A percentile compares a stretch with the other conserved stretches of the same genome.
phyloP scores from a whole-genome alignment of 768 basidiomycete species.

The Grammothele lineata region DNA sequence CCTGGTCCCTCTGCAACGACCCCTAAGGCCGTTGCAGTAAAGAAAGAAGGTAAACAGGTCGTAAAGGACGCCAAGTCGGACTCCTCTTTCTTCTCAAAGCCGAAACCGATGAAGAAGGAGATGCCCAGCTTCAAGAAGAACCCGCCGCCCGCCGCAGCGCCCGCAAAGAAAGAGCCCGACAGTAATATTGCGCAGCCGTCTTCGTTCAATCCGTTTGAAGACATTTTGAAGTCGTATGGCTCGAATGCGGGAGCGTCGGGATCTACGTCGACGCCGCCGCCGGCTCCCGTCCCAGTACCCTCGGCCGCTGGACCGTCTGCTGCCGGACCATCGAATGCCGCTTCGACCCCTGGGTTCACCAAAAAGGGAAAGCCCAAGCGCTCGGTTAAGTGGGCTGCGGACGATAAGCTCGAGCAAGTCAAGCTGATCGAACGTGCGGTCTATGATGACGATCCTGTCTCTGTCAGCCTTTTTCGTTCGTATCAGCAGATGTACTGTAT shows the following conservation, averaged over 20 bases:
- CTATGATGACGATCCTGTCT: slow-evolving; percentile 85
- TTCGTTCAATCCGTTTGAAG: slow-evolving; percentile 77
- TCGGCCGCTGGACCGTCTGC: neutral
- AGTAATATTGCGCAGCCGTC: slow-evolving; percentile 70
- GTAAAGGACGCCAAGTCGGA: slow-evolving; percentile 79
- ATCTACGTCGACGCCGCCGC: slow-evolving; percentile 57
- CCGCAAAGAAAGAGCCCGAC: slow-evolving; percentile 49
- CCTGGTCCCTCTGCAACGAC: slow-evolving; percentile 37
- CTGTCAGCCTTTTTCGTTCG: slow-evolving; percentile 64
- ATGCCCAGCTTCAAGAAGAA: slow-evolving; percentile 86
- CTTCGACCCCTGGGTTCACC: slow-evolving; percentile 28
- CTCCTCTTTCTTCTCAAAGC: slow-evolving; percentile 84
- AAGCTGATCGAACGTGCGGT: slow-evolving; percentile 80
- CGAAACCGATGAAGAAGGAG: slow-evolving; percentile 72
- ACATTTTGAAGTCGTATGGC: slow-evolving; percentile 74
- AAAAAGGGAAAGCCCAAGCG: slow-evolving; percentile 65
- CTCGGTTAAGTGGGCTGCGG: slow-evolving; percentile 74
- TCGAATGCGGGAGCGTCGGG: slow-evolving; percentile 56
- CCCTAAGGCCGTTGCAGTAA: slow-evolving; percentile 35
- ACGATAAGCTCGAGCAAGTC: slow-evolving; percentile 68
- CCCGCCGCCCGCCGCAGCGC: slow-evolving; percentile 28
- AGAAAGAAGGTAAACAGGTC: slow-evolving; percentile 49
- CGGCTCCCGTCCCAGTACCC: slow-evolving; percentile 29
- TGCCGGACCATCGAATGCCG: slow-evolving; percentile 7
- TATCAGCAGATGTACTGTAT: slow-evolving; percentile 38